Conservation (phyloP, 352 stramenopile genomes). For the Phytopythium delawarense region DNA sequence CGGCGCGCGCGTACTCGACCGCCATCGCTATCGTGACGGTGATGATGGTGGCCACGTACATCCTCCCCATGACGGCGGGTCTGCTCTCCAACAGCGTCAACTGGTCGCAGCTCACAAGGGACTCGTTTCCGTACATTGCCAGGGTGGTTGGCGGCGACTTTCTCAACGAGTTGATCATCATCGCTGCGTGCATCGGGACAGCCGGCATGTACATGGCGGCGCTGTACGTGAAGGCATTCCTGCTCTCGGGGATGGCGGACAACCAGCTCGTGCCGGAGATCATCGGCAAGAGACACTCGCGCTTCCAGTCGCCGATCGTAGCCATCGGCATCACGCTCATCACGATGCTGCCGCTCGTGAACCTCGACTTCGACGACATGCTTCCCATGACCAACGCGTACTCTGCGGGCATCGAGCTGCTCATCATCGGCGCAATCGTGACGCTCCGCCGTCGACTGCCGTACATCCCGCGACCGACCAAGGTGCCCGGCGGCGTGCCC, state of each 20-base stretch:
- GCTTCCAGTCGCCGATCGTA: conserved; percentile 33
- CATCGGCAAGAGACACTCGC: conserved; percentile 49
- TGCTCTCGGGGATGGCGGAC: conserved; percentile 78
- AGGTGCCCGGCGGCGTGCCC: conserved; percentile 37
- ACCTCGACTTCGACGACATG: conserved; percentile 63
- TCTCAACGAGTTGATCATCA: conserved; percentile 82
- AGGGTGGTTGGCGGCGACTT: conserved; percentile 74
- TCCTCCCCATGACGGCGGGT: conserved; percentile 86
- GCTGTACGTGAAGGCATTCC: conserved; percentile 86
- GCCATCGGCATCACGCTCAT: conserved; percentile 31
- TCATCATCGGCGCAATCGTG: conserved; percentile 90
- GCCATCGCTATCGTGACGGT: conserved; percentile 80
- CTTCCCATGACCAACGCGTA: conserved; percentile 90
- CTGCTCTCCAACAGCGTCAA: conserved; percentile 51
- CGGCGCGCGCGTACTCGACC: conserved; percentile 71
- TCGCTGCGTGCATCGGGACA: conserved; percentile 65
- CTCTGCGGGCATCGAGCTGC: conserved; percentile 74
- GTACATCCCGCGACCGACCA: conserved; percentile 64
- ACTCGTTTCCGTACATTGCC: conserved; percentile 83
- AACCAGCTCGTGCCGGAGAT: conserved; percentile 74
- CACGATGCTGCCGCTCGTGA: conserved; percentile 36
- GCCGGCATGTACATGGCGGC: conserved; percentile 90
- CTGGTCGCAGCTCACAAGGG: conserved; percentile 75
- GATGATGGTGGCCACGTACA: conserved; percentile 77
- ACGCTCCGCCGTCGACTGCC: conserved; percentile 72